phyloP scores from a whole-genome alignment of 768 basidiomycete species.

The Termitomyces sp. region DNA sequence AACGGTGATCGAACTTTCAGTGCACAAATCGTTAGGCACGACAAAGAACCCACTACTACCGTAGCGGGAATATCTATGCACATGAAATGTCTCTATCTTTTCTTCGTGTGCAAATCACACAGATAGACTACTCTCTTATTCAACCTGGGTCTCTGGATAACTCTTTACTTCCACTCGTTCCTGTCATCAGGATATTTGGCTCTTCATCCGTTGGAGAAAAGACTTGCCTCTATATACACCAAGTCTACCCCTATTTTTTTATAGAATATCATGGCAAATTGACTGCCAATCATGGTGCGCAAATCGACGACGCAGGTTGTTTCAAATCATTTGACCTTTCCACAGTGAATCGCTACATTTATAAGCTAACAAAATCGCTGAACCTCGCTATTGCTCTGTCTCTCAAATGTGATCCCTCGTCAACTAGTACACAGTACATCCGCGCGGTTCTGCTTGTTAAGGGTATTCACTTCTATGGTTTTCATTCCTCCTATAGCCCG shows the following conservation, averaged over 20 bases:
- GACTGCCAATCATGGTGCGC: constrained; percentile 59
- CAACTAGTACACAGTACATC: constrained; percentile 56
- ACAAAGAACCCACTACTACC: too few relatives aligned
- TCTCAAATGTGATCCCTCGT: constrained; percentile 67
- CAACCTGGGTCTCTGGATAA: constrained; percentile 67
- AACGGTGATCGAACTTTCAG: too few relatives aligned
- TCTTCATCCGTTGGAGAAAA: constrained; percentile 72
- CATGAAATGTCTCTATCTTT: too few relatives aligned
- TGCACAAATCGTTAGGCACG: too few relatives aligned
- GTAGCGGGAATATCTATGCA: too few relatives aligned
- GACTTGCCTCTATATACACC: constrained; percentile 88
- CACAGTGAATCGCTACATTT: constrained; percentile 72
- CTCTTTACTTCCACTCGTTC: constrained; percentile 59
- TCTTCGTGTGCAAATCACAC: constrained; percentile 45
- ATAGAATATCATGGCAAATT: constrained; percentile 76
- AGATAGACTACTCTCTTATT: constrained; percentile 65
- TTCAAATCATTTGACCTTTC: constrained; percentile 4
- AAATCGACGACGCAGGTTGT: background rate
- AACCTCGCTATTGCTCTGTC: constrained; percentile 87
- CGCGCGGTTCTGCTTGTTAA: constrained; percentile 85
- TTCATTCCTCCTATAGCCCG: constrained; percentile 78
- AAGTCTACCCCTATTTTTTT: constrained; percentile 93
- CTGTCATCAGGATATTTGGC: constrained; percentile 86
- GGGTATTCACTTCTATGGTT: constrained; percentile 96
- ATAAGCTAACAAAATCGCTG: constrained; percentile 68